These are phyloP conservation scores for Rutstroemia sp. DNA, from an alignment of 2,329 filamentous ascomycete genomes.

Conservation along the genomic window DNA sequence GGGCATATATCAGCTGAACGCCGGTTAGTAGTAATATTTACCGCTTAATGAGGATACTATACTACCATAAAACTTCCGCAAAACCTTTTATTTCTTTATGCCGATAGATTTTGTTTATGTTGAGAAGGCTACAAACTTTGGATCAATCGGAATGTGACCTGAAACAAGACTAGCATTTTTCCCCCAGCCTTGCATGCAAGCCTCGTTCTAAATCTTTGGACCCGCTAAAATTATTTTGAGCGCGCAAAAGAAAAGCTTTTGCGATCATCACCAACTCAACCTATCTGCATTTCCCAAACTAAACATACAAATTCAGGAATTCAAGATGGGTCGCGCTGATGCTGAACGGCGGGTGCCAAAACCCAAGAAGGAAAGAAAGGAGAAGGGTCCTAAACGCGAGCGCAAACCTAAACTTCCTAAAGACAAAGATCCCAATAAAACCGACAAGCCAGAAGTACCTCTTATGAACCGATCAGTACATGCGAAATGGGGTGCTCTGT, in stretches of 20 bases:
- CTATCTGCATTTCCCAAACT: neutral
- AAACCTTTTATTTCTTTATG: too few relatives aligned
- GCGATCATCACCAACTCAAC: neutral
- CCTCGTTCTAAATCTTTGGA: slow-evolving; percentile 11
- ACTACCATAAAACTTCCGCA: too few relatives aligned
- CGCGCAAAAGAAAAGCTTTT: slow-evolving; percentile 11
- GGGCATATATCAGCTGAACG: too few relatives aligned
- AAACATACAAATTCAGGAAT: neutral
- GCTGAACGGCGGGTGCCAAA: neutral
- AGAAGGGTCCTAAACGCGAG: neutral
- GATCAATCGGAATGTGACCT: neutral
- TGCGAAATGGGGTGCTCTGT: slow-evolving; percentile 29
- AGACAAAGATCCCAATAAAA: slow-evolving; percentile 8
- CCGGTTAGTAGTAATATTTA: too few relatives aligned
- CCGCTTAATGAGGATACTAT: too few relatives aligned
- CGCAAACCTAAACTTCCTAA: slow-evolving; percentile 3
- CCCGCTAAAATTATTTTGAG: neutral
- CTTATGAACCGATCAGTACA: slow-evolving; percentile 25
- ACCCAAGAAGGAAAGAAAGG: slow-evolving; percentile 5
- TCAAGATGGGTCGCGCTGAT: slow-evolving; percentile 3
- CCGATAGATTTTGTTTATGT: too few relatives aligned
- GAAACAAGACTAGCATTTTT: neutral
- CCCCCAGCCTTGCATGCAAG: slow-evolving; percentile 10
- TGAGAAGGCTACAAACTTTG: too few relatives aligned
- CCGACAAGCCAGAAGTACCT: slow-evolving; percentile 5